Percentiles rank a stretch among this genome's conserved stretches.
phyloP scores from a whole-genome alignment of 2,329 filamentous ascomycete species.

The Dothidotthia symphoricarpi region DNA sequence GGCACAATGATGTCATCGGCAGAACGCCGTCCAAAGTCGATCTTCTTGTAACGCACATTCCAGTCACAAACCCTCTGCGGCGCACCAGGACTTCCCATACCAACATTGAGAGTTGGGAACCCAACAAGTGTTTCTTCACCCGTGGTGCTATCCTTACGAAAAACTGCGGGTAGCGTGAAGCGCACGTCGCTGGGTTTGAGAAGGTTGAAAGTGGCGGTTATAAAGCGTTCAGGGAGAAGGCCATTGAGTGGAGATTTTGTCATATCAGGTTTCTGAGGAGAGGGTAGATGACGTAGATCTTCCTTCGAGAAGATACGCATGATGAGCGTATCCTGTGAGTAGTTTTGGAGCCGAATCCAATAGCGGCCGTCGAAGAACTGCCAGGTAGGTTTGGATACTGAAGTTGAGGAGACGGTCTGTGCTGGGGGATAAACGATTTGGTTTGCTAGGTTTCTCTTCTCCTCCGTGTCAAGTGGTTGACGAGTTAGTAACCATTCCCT shows the following conservation, averaged over 20 bases:
- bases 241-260: not conserved
- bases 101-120: slow-evolving; percentile 25
- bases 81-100: slow-evolving; percentile 9
- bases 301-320: slow-evolving; percentile 38
- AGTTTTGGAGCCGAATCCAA: slow-evolving; percentile 53
- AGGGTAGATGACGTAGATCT: slow-evolving; percentile 12
- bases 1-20: slow-evolving; percentile 10
- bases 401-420: slow-evolving; percentile 4
- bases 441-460: not conserved
- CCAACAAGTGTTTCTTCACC: slow-evolving; percentile 21
- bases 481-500: slow-evolving; percentile 31
- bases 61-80: slow-evolving; percentile 13
- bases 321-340: slow-evolving; percentile 28
- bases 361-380: slow-evolving; percentile 57
- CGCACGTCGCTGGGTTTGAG: slow-evolving; percentile 22
- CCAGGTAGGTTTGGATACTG: not conserved
- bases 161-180: slow-evolving; percentile 25
- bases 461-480: slow-evolving; percentile 15
- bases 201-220: slow-evolving; percentile 14
- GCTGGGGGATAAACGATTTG: slow-evolving; percentile 13
- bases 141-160: slow-evolving; percentile 12
- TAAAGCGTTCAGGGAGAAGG: slow-evolving; percentile 8
- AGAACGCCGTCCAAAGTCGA: slow-evolving; percentile 11
- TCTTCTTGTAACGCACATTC: slow-evolving; percentile 29
- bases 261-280: slow-evolving; percentile 1